phyloP scores from a whole-genome alignment of 2,329 filamentous ascomycete species.

The Colletotrichum tofieldiae region DNA sequence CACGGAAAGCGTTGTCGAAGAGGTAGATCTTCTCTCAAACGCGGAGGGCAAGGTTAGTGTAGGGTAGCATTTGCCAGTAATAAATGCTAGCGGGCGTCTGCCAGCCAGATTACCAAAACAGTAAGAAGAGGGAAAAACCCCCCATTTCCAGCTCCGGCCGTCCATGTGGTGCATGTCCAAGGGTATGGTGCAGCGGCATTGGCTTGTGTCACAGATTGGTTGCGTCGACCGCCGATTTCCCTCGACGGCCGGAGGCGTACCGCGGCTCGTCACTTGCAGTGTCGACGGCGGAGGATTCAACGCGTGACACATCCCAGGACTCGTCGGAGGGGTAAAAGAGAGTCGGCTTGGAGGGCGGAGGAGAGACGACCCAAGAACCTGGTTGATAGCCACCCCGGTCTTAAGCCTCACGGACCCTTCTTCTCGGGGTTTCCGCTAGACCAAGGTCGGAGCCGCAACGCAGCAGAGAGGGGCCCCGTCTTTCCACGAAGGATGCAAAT shows the following conservation, averaged over 20 bases:
- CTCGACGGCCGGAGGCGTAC: background rate
- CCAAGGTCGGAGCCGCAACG: background rate
- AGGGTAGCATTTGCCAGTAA: slow-evolving; percentile 28
- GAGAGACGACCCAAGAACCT: slow-evolving; percentile 24
- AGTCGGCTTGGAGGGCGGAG: background rate
- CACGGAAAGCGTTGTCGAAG: slow-evolving; percentile 8
- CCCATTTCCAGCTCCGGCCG: background rate
- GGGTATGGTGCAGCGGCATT: slow-evolving; percentile 1
- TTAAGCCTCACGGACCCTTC: slow-evolving; percentile 29
- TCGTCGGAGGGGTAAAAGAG: no score
- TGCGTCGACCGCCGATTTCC: background rate
- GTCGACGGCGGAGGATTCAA: background rate
- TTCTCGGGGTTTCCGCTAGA: background rate
- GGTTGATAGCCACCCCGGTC: slow-evolving; percentile 21
- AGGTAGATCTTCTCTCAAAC: slow-evolving; percentile 28
- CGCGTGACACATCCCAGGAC: background rate
- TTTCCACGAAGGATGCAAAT: background rate
- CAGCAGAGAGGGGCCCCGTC: background rate
- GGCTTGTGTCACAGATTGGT: slow-evolving; percentile 14
- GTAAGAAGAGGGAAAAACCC: no score
- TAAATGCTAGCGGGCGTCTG: background rate
- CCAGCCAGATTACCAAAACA: background rate
- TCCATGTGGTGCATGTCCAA: background rate
- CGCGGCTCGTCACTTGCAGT: background rate
- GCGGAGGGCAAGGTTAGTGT: slow-evolving; percentile 6